A percentile compares a stretch with the other conserved stretches of the same genome.
phyloP scores from a whole-genome alignment of 2,329 filamentous ascomycete species.

The Arthroderma sp. region DNA sequence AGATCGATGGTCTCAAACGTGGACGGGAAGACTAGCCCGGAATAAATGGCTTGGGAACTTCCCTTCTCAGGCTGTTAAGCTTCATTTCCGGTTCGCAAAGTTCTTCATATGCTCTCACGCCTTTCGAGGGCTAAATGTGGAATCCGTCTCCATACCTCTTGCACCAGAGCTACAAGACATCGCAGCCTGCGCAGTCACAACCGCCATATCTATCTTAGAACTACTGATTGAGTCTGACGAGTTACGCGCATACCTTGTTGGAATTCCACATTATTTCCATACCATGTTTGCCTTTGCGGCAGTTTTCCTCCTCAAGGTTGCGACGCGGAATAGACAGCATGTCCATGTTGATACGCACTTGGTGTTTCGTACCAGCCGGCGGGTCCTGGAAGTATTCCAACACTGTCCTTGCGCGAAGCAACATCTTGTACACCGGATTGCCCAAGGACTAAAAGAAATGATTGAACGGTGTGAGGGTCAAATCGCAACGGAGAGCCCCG shows the following conservation, averaged over 20 bases:
- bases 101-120: constrained; percentile 39
- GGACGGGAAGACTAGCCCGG: constrained; percentile 20
- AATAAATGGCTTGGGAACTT: constrained; percentile 35
- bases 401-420: constrained; percentile 21
- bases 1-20: constrained; percentile 21
- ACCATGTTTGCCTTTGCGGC: constrained; percentile 35
- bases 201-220: constrained; percentile 30
- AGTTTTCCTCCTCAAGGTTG: constrained; percentile 31
- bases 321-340: constrained; percentile 27
- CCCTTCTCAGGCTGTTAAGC: constrained; percentile 35
- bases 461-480: constrained; percentile 11
- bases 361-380: constrained; percentile 19
- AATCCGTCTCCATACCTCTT: constrained; percentile 26
- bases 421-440: constrained; percentile 25
- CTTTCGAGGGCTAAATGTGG: constrained; percentile 31
- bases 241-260: constrained; percentile 27
- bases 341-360: constrained; percentile 22
- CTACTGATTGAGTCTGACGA: constrained; percentile 29
- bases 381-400: constrained; percentile 22
- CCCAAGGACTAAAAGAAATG: constrained; percentile 24
- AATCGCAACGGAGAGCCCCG: neutral
- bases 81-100: constrained; percentile 40
- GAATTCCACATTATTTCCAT: constrained; percentile 34
- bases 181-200: constrained; percentile 17
- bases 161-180: constrained; percentile 10